Base-by-base conservation (phyloP, 2,329 filamentous ascomycete species). In the Cladosporium colombiae region DNA sequence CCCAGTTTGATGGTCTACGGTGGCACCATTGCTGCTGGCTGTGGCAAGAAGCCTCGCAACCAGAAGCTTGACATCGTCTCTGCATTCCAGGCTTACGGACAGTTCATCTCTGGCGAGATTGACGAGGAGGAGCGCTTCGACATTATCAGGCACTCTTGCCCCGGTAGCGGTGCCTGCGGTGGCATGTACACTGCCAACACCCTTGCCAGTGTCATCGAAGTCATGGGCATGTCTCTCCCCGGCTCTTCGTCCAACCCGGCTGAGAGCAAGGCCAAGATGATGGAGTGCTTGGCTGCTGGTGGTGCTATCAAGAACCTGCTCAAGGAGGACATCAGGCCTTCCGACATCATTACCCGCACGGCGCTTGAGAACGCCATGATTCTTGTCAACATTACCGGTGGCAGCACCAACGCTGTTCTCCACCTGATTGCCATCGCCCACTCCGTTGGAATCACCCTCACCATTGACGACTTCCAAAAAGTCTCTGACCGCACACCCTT, bases 1-100 rank as follows among this genome's bases (percentile, higher is more conserved):
- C 95, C 95, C 33, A 93, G 91, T 73, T 84, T 99, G 76, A 99
- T 99, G 95, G 91, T 99, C 33, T 99, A 99, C 76, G 95, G 95
- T 72, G 95, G 95, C 58, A 93, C 91, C 50, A 99, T 98, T 78
- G 89, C 91, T 77, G 92, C 95, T 44, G 95, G 95, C 56, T 97
- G 93, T 81, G 91, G 91, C 65, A 85, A 83, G 74, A 86, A 85
- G 60, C 91, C 93, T 72, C 84, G 90, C 70, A 89, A 90, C 75
- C 25, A 59, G 25, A 85, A 87, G 64, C 82, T 89, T 66, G 94
- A 99, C 78, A 96, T 99, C 62, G 91, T 99, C 67, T 97, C 93
- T 59, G 95, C 95, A 52, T 99, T 99, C 87, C 95, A 99, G 82
- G 91, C 94, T 5, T 98, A 98, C 76, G 95, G 95, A 29, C 92